A percentile compares a stretch with the other conserved stretches of the same genome.
Conservation (phyloP, 352 stramenopile species). For the Phytophthora pseudosyringae region DNA sequence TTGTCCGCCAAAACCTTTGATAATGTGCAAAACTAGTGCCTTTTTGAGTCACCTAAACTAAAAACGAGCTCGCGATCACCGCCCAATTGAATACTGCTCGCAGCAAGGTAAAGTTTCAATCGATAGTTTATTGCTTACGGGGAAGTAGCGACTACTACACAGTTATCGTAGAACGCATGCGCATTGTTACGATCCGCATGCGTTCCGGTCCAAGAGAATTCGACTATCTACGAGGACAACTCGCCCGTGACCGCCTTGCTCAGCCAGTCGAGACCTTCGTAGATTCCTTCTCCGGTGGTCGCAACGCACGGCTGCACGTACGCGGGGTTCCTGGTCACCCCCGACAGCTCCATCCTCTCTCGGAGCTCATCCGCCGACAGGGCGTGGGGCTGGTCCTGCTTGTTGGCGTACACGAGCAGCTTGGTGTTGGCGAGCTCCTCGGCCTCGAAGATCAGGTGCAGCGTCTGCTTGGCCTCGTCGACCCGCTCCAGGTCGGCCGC, state of each 20-base stretch:
- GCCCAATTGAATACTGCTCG: too few species aligned
- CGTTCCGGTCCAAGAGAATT: too few species aligned
- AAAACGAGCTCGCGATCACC: too few species aligned
- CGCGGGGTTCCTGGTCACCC: conserved; percentile 45
- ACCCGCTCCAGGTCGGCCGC: conserved; percentile 58
- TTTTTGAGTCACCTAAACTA: too few species aligned
- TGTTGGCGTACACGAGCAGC: conserved; percentile 61
- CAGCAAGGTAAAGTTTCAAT: too few species aligned
- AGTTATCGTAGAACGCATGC: too few species aligned
- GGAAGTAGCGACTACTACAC: too few species aligned
- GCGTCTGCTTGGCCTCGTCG: conserved; percentile 46
- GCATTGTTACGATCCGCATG: too few species aligned
- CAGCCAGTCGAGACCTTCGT: conserved; percentile 62
- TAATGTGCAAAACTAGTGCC: too few species aligned
- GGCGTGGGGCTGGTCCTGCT: conserved; percentile 48
- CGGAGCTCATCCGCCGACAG: conserved; percentile 41
- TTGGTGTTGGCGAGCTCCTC: conserved; percentile 51
- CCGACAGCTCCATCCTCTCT: conserved; percentile 39
- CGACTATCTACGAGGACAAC: conserved; percentile 17
- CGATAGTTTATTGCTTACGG: too few species aligned
- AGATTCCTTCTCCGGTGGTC: conserved; percentile 44
- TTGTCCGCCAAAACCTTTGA: too few species aligned
- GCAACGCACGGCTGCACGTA: conserved; percentile 43
- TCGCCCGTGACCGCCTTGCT: conserved; percentile 39
- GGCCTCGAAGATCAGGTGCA: conserved; percentile 49